A percentile compares a stretch with the other conserved stretches of the same genome.
These are phyloP conservation scores for Suillus clintonianus DNA, from an alignment of 768 basidiomycete genomes.

Conservation along the genomic window DNA sequence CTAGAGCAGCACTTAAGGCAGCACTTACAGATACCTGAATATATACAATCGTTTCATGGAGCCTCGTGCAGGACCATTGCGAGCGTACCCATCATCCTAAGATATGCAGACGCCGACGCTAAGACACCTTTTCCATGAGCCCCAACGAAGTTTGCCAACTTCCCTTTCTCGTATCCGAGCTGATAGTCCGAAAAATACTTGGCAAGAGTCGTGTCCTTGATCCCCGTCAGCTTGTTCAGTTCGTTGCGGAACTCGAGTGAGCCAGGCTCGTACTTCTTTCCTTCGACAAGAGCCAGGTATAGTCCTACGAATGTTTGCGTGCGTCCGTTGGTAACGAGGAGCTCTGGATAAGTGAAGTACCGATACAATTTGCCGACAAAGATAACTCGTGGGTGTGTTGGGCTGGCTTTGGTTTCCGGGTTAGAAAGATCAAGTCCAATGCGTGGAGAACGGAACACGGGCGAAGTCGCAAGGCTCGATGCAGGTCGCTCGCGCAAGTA, in stretches of 20 bases:
- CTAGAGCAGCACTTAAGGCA: background rate
- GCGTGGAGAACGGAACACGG: slow-evolving; percentile 65
- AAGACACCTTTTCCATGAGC: slow-evolving; percentile 42
- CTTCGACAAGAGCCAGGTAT: slow-evolving; percentile 24
- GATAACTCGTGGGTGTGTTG: slow-evolving; percentile 49
- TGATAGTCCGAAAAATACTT: slow-evolving; percentile 41
- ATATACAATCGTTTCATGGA: background rate
- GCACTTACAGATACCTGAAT: background rate
- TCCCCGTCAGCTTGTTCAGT: slow-evolving; percentile 30
- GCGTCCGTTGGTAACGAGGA: slow-evolving; percentile 66
- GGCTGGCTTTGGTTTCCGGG: slow-evolving; percentile 46
- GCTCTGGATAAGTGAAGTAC: slow-evolving; percentile 59
- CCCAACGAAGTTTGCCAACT: slow-evolving; percentile 39
- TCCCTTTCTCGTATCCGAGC: slow-evolving; percentile 29
- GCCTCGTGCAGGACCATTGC: background rate
- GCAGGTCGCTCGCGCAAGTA: slow-evolving; percentile 16
- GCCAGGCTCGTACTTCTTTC: slow-evolving; percentile 16
- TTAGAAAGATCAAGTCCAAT: slow-evolving; percentile 80
- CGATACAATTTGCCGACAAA: slow-evolving; percentile 66
- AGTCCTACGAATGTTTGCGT: slow-evolving; percentile 71
- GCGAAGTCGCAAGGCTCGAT: background rate
- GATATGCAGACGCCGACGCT: slow-evolving; percentile 38
- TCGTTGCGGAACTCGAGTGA: slow-evolving; percentile 28
- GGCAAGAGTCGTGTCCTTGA: slow-evolving; percentile 32
- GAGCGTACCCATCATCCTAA: slow-evolving; percentile 43